Evolutionary conservation across 2,329 filamentous ascomycete species (phyloP).

Genomic region (Leptoxyphium fumago): DNA sequence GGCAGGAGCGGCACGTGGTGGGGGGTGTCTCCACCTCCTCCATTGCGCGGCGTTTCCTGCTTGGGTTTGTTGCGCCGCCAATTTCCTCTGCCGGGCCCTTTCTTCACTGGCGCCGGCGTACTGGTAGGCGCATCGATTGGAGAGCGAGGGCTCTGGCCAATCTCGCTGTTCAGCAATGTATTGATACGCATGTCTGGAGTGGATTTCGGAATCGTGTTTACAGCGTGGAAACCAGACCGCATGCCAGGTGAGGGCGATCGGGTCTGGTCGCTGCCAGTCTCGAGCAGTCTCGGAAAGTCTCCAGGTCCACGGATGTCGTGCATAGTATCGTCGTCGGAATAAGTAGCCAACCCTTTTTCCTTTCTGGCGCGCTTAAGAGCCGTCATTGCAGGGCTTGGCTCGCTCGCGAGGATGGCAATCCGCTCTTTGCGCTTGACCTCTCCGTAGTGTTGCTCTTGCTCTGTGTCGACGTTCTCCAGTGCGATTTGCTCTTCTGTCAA

Average conservation of each 20-base stretch:
- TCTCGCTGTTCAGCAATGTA: slow-evolving; percentile 33
- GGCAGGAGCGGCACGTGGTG: slow-evolving; percentile 21
- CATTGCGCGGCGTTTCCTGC: slow-evolving; percentile 2
- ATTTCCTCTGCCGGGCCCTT: slow-evolving; percentile 35
- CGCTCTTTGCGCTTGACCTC: slow-evolving; percentile 59
- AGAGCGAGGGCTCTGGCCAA: slow-evolving; percentile 13
- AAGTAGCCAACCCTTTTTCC: slow-evolving; percentile 26
- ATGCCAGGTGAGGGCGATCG: slow-evolving; percentile 27
- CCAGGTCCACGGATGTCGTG: slow-evolving; percentile 3
- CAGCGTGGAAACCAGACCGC: slow-evolving; percentile 21
- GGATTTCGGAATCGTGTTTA: slow-evolving; percentile 21
- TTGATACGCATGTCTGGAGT: slow-evolving; percentile 33
- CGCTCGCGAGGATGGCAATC: slow-evolving; percentile 56
- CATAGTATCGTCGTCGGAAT: slow-evolving; percentile 18
- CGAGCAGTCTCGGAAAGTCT: slow-evolving; percentile 4
- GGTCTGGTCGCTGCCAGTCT: slow-evolving; percentile 32
- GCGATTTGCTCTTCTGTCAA: slow-evolving; percentile 52
- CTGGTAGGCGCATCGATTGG: slow-evolving; percentile 14
- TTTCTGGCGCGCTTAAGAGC: slow-evolving; percentile 35
- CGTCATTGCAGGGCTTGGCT: slow-evolving; percentile 51
- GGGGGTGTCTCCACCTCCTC: slow-evolving; percentile 7
- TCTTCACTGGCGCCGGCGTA: slow-evolving; percentile 18
- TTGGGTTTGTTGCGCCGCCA: slow-evolving; percentile 29
- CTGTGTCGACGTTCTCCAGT: slow-evolving; percentile 59
- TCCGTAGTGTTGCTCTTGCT: slow-evolving; percentile 55